These are phyloP conservation scores for Biscutella laevigata DNA, from an alignment of 441 rosid species.

Conservation along the genomic window DNA sequence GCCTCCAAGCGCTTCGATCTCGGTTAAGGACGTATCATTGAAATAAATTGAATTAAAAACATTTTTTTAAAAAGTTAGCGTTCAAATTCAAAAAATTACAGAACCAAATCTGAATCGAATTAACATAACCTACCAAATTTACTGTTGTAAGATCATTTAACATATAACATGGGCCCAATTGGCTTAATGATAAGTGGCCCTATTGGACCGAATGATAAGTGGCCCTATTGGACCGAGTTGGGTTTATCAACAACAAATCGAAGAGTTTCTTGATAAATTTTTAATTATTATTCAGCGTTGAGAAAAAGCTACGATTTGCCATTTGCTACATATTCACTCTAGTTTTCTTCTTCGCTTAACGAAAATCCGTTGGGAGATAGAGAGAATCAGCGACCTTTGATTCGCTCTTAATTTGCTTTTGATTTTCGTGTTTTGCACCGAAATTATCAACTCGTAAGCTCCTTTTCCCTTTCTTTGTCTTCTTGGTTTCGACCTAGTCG, in stretches of 20 bases:
- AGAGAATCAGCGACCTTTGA: conserved; percentile 2
- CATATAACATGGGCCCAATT: too few species aligned
- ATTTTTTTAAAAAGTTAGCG: too few species aligned
- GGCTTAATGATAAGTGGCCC: too few species aligned
- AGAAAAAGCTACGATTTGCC: conserved; percentile 25
- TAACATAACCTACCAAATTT: too few species aligned
- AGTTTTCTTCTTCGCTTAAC: conserved; percentile 20
- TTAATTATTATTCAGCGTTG: conserved; percentile 23
- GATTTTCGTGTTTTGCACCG: not conserved
- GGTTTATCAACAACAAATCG: not conserved
- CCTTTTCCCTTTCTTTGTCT: not conserved
- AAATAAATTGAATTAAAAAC: too few species aligned
- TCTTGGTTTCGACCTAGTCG: conserved; percentile 5
- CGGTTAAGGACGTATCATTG: too few species aligned
- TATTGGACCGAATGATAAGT: too few species aligned
- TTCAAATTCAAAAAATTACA: too few species aligned
- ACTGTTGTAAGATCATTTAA: too few species aligned
- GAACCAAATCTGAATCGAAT: too few species aligned
- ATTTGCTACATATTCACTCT: not conserved
- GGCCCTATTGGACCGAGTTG: conserved; percentile 1
- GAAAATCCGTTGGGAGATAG: conserved; percentile 4
- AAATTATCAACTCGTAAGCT: conserved; percentile 18
- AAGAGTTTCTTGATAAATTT: not conserved
- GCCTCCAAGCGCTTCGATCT: too few species aligned
- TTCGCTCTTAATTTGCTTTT: not conserved